Evolutionary conservation across 345 rosid genomes (phyloP), one percentile per base, ranked within the genome.

Genomic region (Eutrema yunnanense): DNA sequence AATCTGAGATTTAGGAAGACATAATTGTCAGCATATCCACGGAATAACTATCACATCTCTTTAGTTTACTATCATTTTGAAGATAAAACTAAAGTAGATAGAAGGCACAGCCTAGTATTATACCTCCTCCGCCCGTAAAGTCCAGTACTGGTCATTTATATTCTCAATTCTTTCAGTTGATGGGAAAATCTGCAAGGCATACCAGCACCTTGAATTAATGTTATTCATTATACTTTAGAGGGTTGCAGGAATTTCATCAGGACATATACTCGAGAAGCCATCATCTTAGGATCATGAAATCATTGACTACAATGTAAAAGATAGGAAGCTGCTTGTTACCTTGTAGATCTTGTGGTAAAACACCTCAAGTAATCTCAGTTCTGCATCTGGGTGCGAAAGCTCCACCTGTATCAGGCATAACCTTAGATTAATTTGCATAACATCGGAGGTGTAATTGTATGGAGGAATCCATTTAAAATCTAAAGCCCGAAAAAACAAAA

Each of bases 111-210:
- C 60, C 34, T 43, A 6, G 65, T 3, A 40, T 75, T 75, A 71
- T 53, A 84, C 99, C 97, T 96, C 99, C 82, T 96, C 99, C 65
- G 97, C 99, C 62, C 97, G 88, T 62, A 92, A 71, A 55, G 97
- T 92, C 99, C 97, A 92, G 84, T 87, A 92, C 62, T 90, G 97
- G 78, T 96, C 96, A 86, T 90, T 92, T 72, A 96, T 92, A 67
- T 86, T 88, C 82, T 92, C 97, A 72, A 96, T 96, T 84, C 85
- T 90, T 81, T 92, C 98, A 72, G 62, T 70, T 41, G 80, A 82
- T 27, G 99, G 95, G 71, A 96, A 92, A 58, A 90, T 87, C 99
- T 92, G 91, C 86, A 81, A 65, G 12, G 12, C 30, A 71, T 55
- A 46, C 40, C 42, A 47, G 22, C 12, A 57, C 44, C 36, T 33